Evolutionary conservation across 1,139 yeast genomes (phyloP), one percentile per base, ranked within the genome.

Genomic region (Pichia terricola): DNA sequence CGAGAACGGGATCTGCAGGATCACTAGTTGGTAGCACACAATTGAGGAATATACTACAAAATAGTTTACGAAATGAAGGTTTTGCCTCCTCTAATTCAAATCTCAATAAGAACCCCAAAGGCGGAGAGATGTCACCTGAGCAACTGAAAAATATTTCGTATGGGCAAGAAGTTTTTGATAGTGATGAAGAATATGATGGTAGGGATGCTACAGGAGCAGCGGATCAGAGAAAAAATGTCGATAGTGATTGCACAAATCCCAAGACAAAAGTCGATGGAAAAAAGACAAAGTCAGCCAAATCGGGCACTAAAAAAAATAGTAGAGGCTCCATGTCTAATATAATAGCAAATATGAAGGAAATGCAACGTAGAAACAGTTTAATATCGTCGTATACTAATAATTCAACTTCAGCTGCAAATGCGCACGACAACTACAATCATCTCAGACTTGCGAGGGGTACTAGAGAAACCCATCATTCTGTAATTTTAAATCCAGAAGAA

Each of bases 121-220:
- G 39, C 26, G 46, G 43, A 7, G 34, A 37, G 16, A 47, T 45
- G 9, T 40, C 47, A 28, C 42, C 50, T 6, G 45, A 55, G 28
- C 49, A 57, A 16, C 52, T 59, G 51, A 56, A 54, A 32, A 44
- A 52, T 35, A 50, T 64, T n/a, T 67, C 71, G 11, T 66, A 66
- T 49, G 73, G 72, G 52, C 75, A 67, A 41, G 67, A 69, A 47
- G 79, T 73, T 6, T 74, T 74, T 58, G 78, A 73, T 35, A 76
- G 73, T 46, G 75, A 69, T n/a, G 74, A 51, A 8, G 55, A 50
- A 11, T 44, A 42, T 1, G 47, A 47, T 2, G 43, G 38, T 10
- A 40, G 35, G 5, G 43, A 34, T 7, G 34, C 33, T 16, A 16
- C 22, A 16, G 22, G 22, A 16, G 22, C 22, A 16, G 22, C 22